Base-by-base conservation (phyloP, 2,329 filamentous ascomycete genomes). In the Emmonsiellopsis sp. region DNA sequence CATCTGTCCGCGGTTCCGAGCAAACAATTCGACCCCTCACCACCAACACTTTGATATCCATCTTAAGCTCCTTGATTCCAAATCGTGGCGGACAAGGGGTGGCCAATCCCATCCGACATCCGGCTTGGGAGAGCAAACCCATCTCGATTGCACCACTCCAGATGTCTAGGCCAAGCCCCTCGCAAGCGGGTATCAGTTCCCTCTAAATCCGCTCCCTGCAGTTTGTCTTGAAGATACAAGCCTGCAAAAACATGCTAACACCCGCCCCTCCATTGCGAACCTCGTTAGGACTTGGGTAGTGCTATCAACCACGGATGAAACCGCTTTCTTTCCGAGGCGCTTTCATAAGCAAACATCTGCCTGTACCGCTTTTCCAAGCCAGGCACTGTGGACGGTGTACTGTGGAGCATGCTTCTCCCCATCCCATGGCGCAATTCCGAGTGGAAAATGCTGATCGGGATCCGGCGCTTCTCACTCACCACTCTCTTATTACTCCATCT, bases 361-460 rank as follows among this genome's bases (percentile, higher is more conserved):
- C 20, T 26, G 20, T 26, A 26, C 20, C 20, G 20, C 20, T 26
- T 26, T 26, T 26, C 20, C 20, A 26, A 5, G 20, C 20, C 20
- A 26, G 20, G 20, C 20, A 26, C 20, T 26, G 20, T 26, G 20
- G 20, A 26, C 20, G 20, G 16, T n/a, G 15, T 13, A 8, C 9
- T 44, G 26, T n/a, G 30, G 44, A 31, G n/a, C 31, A 35, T 37
- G 15, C 34, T 50, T 50, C 30, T 31, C 37, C 47, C 40, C 20
- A 16, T 13, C 42, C 44, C 53, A 50, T 46, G 54, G 40, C 37
- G 45, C 52, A 47, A 54, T 58, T 59, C 55, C 38, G 51, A 20
- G 38, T 15, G 51, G 42, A 51, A 51, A 51, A 40, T 20, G 31
- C 10, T 37, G 41, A 15, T 41, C 47, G 30, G 51, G 9, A n/a